Evolutionary conservation across 768 basidiomycete species (phyloP), one percentile per base, ranked within the genome.

Genomic region (Boletus sp.): DNA sequence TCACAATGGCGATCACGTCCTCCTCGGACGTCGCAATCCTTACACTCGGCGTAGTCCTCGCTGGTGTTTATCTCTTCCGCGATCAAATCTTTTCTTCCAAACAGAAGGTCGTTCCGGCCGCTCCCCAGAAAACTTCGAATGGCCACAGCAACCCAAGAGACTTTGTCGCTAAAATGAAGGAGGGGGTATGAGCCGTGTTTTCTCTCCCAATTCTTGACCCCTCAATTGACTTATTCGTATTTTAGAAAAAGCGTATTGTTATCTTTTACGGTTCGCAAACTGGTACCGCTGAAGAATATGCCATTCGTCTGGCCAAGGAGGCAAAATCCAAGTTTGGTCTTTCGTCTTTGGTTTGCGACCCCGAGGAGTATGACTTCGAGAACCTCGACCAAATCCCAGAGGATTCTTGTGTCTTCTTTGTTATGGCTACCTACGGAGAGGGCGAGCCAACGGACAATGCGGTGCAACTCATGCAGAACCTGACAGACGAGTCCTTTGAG

Each of bases 181-280:
- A 89, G 58, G 87, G 85, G 40, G 96, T 98, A 76, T 71, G 92
- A 17, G 10, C 47, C 5, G n/a, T 46, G 35, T 54, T 56, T 32
- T 48, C 18, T 20, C 17, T 20, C 40, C 59, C 30, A 56, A 42
- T 9, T 52, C 33, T 55, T 39, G 35, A 33, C 52, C 30, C 58
- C 40, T 59, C 50, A 36, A 11, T 24, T 60, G 18, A 59, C 52
- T 28, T 17, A 35, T 18, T 32, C 28, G 6, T 54, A 44, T 40
- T 46, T 58, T 67, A 98, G 95, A 96, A 95, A 84, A 98, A 97
- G 74, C 92, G 94, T 59, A 78, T 96, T 15, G 90, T 92, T 65
- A 98, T 98, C 68, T 96, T 99, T 72, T 99, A 97, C 69, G 96
- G 96, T 56, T 98, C 96, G 20, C 96, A 99, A 71, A 99, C 96